Conservation (phyloP, 129 eudicot genomes). For the Escallonia herrerae region DNA sequence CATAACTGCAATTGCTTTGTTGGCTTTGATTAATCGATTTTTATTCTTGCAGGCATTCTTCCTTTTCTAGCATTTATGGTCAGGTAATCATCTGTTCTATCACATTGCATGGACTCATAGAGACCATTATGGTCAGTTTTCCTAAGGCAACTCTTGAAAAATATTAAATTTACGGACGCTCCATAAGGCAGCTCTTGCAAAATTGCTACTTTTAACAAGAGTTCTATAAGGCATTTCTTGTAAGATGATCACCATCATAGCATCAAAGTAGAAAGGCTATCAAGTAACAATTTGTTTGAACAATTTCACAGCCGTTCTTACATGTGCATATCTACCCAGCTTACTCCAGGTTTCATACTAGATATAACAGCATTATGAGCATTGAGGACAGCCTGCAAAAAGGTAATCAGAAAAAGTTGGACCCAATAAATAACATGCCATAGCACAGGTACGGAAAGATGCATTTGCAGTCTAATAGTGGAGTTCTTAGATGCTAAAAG, state of each 20-base stretch:
- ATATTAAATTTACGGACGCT: background rate
- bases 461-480: background rate
- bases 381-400: slow-evolving; percentile 82
- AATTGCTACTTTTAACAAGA: background rate
- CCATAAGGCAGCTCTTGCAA: background rate
- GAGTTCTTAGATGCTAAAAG: background rate
- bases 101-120: no score
- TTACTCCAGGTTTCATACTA: slow-evolving; percentile 87
- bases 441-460: slow-evolving; percentile 1
- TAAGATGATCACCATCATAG: no score
- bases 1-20: no score
- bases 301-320: slow-evolving; percentile 26
- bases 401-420: background rate
- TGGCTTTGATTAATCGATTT: background rate
- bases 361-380: slow-evolving; percentile 93
- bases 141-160: background rate
- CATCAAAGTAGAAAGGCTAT: background rate
- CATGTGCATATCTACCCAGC: slow-evolving; percentile 99
- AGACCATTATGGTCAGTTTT: no score
- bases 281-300: background rate
- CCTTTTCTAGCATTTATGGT: background rate
- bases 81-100: background rate
- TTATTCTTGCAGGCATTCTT: background rate
- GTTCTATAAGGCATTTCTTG: no score
- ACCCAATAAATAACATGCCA: background rate